These are phyloP conservation scores for Amphicarpaea edgeworthii DNA, from an alignment of 306 rosid genomes.

Conservation along the genomic window DNA sequence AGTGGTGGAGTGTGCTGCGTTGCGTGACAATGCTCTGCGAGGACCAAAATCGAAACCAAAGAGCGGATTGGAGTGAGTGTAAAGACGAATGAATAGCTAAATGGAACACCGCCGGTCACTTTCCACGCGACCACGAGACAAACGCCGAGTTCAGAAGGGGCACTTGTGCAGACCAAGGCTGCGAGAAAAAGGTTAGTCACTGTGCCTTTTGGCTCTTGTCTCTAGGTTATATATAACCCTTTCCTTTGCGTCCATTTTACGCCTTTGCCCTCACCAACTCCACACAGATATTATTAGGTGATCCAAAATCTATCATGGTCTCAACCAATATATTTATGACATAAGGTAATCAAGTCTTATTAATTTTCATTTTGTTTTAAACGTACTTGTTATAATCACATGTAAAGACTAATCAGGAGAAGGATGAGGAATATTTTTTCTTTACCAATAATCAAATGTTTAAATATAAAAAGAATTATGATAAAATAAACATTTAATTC, in stretches of 20 bases:
- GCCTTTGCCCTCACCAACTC: not conserved
- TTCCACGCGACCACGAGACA: conserved; percentile 44
- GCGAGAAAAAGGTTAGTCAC: conserved; percentile 21
- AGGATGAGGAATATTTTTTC: no score
- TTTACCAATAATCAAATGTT: no score
- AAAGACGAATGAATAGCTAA: not conserved
- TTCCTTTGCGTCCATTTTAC: conserved; percentile 33
- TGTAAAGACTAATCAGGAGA: no score
- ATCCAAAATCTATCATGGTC: not conserved
- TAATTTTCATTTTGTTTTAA: no score
- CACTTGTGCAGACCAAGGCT: conserved; percentile 40
- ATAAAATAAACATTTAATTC: no score
- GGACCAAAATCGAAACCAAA: not conserved
- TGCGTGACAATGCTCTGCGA: not conserved
- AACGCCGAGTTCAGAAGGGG: conserved; percentile 40
- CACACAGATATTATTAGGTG: not conserved
- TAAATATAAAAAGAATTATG: no score
- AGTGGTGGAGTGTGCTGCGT: not conserved
- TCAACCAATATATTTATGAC: not conserved
- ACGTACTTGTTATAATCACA: no score
- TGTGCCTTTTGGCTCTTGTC: conserved; percentile 31
- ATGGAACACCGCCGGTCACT: conserved; percentile 52
- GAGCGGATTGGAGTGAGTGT: not conserved
- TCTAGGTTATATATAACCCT: conserved; percentile 43
- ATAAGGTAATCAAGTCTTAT: not conserved